Evolutionary conservation across 192 early-diverging fungal genomes (phyloP).

Genomic region (Mortierella antarctica): DNA sequence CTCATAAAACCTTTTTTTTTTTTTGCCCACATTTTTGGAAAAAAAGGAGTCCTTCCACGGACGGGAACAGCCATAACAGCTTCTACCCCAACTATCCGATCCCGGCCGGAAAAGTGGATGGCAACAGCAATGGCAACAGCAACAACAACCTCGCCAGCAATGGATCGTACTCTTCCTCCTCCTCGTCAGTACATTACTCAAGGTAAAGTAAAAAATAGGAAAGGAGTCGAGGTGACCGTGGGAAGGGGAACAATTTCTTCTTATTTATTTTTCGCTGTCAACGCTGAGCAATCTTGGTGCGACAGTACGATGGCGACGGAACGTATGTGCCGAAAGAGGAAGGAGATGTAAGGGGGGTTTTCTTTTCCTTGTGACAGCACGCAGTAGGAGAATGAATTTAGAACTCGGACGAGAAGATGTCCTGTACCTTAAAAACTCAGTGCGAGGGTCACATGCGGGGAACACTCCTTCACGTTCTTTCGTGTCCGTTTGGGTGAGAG

Average conservation of each 20-base stretch:
- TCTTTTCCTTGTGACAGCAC: slow-evolving; percentile 1
- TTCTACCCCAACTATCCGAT: slow-evolving; percentile 23
- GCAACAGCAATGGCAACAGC: slow-evolving; percentile 1
- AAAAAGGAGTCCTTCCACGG: slow-evolving; percentile 21
- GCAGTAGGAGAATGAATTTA: slow-evolving; percentile 9
- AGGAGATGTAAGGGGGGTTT: neutral
- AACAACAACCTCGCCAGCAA: slow-evolving; percentile 19
- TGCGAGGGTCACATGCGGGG: slow-evolving; percentile 22
- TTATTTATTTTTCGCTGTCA: too few species aligned
- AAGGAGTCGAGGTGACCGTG: neutral
- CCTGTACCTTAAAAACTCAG: neutral
- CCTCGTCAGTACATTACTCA: slow-evolving; percentile 32
- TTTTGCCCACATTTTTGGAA: neutral
- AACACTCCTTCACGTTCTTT: neutral
- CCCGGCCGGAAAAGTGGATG: slow-evolving; percentile 7
- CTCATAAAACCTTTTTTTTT: neutral
- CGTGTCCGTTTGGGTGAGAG: too few species aligned
- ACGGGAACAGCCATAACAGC: slow-evolving; percentile 10
- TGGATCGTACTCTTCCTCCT: slow-evolving; percentile 36
- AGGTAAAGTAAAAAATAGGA: slow-evolving; percentile 17
- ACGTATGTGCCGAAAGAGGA: neutral
- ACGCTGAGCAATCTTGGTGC: too few species aligned
- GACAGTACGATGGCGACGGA: neutral
- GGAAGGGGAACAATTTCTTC: neutral
- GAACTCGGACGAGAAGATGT: neutral